Conservation (phyloP, 495 filamentous ascomycete genomes). For the Filosporella fistucella region DNA sequence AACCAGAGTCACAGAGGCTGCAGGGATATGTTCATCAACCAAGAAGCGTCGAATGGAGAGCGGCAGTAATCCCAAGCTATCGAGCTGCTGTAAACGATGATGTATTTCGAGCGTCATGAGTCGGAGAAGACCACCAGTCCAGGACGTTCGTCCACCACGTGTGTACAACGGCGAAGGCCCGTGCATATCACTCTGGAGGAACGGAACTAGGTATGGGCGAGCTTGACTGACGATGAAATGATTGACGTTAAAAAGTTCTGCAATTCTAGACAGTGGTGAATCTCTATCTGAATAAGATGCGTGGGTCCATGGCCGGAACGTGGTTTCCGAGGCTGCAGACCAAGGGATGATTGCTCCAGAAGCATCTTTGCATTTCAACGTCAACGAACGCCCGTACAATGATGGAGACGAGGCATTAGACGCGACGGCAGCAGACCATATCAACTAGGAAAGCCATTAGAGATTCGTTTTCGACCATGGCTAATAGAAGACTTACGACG, state of each 20-base stretch:
- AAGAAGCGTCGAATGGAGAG: constrained; percentile 66
- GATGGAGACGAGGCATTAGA: constrained; percentile 76
- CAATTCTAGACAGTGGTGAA: constrained; percentile 76
- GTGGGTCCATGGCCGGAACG: constrained; percentile 66
- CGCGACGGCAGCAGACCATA: constrained; percentile 91
- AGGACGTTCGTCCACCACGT: constrained; percentile 48
- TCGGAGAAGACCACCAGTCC: constrained; percentile 60
- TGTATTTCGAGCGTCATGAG: constrained; percentile 71
- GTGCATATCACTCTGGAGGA: constrained; percentile 76
- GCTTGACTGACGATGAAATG: constrained; percentile 81
- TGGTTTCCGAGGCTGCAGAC: constrained; percentile 60
- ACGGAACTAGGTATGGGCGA: constrained; percentile 77
- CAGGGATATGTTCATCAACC: constrained; percentile 83
- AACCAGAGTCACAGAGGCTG: constrained; percentile 74
- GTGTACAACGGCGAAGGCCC: constrained; percentile 60
- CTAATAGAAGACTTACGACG: constrained; percentile 56
- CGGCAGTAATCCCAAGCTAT: constrained; percentile 71
- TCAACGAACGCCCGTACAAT: constrained; percentile 57
- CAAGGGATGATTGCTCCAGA: constrained; percentile 77
- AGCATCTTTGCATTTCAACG: constrained; percentile 78
- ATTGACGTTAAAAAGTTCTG: constrained; percentile 91
- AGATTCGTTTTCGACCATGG: not conserved
- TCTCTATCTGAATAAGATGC: constrained; percentile 68
- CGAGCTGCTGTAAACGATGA: constrained; percentile 78
- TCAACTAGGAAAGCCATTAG: constrained; percentile 45